A percentile compares a stretch with the other conserved stretches of the same genome.
phyloP scores from a whole-genome alignment of 495 filamentous ascomycete genomes.

The Sporormia fimetaria region DNA sequence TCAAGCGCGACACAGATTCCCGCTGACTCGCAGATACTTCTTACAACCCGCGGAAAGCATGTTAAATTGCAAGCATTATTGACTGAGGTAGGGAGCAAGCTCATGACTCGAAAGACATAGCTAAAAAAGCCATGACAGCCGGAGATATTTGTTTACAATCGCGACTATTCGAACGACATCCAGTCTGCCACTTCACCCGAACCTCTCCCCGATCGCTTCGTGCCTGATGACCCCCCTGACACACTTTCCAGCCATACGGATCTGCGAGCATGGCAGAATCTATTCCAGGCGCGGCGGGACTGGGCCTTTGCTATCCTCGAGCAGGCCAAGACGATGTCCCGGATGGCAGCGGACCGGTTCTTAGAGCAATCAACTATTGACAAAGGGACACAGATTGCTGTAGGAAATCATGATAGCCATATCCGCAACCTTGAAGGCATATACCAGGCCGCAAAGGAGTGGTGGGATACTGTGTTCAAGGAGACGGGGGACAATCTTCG shows the following conservation, averaged over 20 bases:
- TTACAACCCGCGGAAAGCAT: constrained; percentile 72
- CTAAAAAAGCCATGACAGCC: constrained; percentile 39
- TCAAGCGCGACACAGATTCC: constrained; percentile 54
- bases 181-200: constrained; percentile 32
- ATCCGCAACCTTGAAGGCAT: constrained; percentile 62
- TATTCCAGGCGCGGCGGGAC: constrained; percentile 58
- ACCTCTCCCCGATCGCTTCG: constrained; percentile 48
- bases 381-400: constrained; percentile 60
- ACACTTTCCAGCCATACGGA: constrained; percentile 60
- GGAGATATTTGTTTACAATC: constrained; percentile 81
- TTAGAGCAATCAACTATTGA: constrained; percentile 60
- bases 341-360: constrained; percentile 42
- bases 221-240: constrained; percentile 53
- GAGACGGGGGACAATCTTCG: constrained; percentile 56
- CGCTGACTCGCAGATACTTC: constrained; percentile 59
- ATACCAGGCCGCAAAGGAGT: constrained; percentile 58
- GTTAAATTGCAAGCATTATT: constrained; percentile 63
- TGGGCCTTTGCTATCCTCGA: constrained; percentile 65
- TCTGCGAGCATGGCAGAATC: constrained; percentile 66
- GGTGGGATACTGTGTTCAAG: constrained; percentile 57
- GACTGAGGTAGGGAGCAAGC: constrained; percentile 52
- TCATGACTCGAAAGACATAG: constrained; percentile 4
- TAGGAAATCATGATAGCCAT: constrained; percentile 70
- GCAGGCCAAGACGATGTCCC: constrained; percentile 49
- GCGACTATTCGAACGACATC: constrained; percentile 45